These are phyloP conservation scores for Kingdonia uniflora DNA, from an alignment of 164 flowering plant genomes.

Conservation along the genomic window DNA sequence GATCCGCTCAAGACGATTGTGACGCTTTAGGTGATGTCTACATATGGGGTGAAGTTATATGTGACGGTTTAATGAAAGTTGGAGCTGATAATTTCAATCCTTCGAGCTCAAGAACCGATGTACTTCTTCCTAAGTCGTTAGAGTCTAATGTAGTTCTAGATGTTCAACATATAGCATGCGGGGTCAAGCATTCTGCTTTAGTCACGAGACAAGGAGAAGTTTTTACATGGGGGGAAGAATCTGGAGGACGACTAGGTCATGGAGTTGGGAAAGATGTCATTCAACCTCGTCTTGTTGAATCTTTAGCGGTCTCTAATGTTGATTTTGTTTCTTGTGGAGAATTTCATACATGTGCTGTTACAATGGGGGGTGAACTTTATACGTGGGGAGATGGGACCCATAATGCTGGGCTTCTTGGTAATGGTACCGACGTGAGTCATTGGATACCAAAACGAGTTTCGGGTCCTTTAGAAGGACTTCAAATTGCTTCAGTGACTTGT, in stretches of 20 bases:
- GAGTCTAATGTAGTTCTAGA: conserved; percentile 30
- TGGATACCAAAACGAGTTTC: conserved; percentile 34
- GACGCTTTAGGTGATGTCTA: conserved; percentile 34
- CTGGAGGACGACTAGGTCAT: conserved; percentile 35
- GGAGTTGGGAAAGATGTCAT: conserved; percentile 26
- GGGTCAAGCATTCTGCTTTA: conserved; percentile 27
- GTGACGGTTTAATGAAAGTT: conserved; percentile 16
- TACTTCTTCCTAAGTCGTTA: conserved; percentile 25
- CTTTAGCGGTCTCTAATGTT: conserved; percentile 20
- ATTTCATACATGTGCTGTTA: conserved; percentile 33
- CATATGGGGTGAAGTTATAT: conserved; percentile 30
- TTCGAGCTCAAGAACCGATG: conserved; percentile 18
- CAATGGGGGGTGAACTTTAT: conserved; percentile 26
- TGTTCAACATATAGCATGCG: conserved; percentile 28
- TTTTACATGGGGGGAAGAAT: conserved; percentile 38
- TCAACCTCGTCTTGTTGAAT: conserved; percentile 29
- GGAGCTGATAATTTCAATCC: conserved; percentile 13
- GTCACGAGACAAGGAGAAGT: conserved; percentile 31
- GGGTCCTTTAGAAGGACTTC: conserved; percentile 32
- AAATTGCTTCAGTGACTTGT: conserved; percentile 26
- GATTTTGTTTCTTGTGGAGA: conserved; percentile 33
- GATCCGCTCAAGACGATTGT: conserved; percentile 32
- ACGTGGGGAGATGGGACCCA: conserved; percentile 36
- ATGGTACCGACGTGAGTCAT: conserved; percentile 25
- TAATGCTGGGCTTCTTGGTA: conserved; percentile 32